These are phyloP conservation scores for Vigna unguiculata DNA, from an alignment of 306 rosid species.

Conservation along the genomic window DNA sequence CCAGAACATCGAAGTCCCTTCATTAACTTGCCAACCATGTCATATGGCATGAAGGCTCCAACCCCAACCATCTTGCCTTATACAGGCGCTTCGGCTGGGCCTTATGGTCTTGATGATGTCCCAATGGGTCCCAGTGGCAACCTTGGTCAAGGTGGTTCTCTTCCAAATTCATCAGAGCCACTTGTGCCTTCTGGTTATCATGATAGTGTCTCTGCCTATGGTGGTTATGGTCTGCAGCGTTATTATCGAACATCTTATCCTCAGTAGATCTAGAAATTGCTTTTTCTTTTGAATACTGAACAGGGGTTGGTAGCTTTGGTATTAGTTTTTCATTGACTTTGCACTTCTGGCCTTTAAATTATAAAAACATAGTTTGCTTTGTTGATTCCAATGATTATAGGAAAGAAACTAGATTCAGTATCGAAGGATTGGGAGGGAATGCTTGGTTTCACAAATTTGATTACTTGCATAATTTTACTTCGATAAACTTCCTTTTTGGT, in stretches of 20 bases:
- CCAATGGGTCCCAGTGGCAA: conserved; percentile 60
- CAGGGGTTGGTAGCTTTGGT: conserved; percentile 42
- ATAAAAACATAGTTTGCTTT: conserved; percentile 42
- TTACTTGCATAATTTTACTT: conserved; percentile 40
- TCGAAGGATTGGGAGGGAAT: conserved; percentile 45
- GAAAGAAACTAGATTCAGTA: conserved; percentile 43
- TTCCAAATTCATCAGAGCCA: conserved; percentile 55
- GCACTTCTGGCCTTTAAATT: conserved; percentile 38
- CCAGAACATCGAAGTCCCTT: conserved; percentile 53
- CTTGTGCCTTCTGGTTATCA: conserved; percentile 55
- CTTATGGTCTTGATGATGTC: conserved; percentile 65
- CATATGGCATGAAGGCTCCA: conserved; percentile 64
- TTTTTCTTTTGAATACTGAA: conserved; percentile 41
- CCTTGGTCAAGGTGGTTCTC: conserved; percentile 60
- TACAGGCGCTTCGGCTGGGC: conserved; percentile 60
- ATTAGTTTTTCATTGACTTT: conserved; percentile 44
- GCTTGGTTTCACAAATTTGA: conserved; percentile 43
- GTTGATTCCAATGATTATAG: conserved; percentile 42
- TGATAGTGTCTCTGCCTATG: conserved; percentile 55
- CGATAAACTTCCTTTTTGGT: conserved; percentile 35
- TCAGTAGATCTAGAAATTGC: conserved; percentile 53
- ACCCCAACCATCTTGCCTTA: conserved; percentile 58
- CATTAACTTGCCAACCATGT: conserved; percentile 57
- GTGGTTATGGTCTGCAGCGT: conserved; percentile 65
- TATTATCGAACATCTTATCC: conserved; percentile 63